A percentile compares a stretch with the other conserved stretches of the same genome.
Conservation (phyloP, 1,284 basidiomycete genomes). For the Trichosporon ovoides region DNA sequence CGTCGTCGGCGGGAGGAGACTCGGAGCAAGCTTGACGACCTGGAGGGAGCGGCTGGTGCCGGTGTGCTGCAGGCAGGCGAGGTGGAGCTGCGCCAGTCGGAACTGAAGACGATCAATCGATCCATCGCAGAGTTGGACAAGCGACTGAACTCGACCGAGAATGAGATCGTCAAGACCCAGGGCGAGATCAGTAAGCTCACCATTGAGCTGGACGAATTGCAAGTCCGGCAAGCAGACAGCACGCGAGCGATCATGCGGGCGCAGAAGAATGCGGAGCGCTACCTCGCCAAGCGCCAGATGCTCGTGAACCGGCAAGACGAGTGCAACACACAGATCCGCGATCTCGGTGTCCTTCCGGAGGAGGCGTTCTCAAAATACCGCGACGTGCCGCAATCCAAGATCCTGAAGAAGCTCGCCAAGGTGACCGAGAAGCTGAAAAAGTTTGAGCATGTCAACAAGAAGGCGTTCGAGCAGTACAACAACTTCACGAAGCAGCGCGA, state of each 20-base stretch:
- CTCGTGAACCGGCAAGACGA: slow-evolving; percentile 79
- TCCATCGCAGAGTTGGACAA: slow-evolving; percentile 58
- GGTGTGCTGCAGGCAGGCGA: slow-evolving; percentile 56
- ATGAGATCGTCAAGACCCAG: slow-evolving; percentile 58
- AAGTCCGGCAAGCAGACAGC: slow-evolving; percentile 78
- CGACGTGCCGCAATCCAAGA: slow-evolving; percentile 70
- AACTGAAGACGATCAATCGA: slow-evolving; percentile 61
- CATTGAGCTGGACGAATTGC: slow-evolving; percentile 65
- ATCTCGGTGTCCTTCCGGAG: slow-evolving; percentile 91
- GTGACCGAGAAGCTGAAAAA: slow-evolving; percentile 91
- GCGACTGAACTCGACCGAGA: slow-evolving; percentile 38
- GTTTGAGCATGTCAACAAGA: slow-evolving; percentile 98
- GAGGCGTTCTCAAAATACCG: slow-evolving; percentile 96
- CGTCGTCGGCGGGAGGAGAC: slow-evolving; percentile 72
- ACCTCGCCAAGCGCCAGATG: slow-evolving; percentile 84
- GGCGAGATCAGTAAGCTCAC: slow-evolving; percentile 63
- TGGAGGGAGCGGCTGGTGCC: slow-evolving; percentile 61
- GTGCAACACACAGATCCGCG: slow-evolving; percentile 88
- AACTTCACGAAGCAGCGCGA: slow-evolving; percentile 97
- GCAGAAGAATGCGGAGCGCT: slow-evolving; percentile 91
- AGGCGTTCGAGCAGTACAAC: slow-evolving; percentile 96
- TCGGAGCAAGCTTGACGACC: slow-evolving; percentile 66
- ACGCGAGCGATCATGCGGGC: slow-evolving; percentile 76
- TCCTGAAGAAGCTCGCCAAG: slow-evolving; percentile 82
- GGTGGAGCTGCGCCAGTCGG: slow-evolving; percentile 62